Base-by-base conservation (phyloP, 164 flowering plant species). In the Protea cynaroides region DNA sequence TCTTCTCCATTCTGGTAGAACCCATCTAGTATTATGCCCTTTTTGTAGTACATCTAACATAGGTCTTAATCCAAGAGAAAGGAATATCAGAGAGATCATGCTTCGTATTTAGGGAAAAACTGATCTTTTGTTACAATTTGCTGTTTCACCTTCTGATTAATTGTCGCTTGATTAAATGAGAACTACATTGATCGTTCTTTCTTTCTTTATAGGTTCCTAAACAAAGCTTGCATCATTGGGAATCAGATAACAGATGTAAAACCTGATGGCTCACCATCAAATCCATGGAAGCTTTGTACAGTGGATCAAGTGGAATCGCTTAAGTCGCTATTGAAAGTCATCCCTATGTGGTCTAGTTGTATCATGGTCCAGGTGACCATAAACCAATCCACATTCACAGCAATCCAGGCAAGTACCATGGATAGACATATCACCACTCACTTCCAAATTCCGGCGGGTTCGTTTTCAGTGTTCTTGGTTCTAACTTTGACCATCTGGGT, bases 391-490 rank as follows among this genome's bases (percentile, higher is more conserved):
- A 24, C 86, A 1, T 78, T 87, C 44, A 54, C 59, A 4, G 56
- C 72, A 0, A 72, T 83, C 36, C 90, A 79, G 66, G 88, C 84
- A 2, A 51, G 8, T 1, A 56, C 80, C 61, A 84, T 89, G 90
- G 81, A 87, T 62, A 73, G 89, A 18, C 83, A 75, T 24, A 5
- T 85, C 1, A 71, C 74, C 29, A 56, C 80, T 25, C 63, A 59
- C 17, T 84, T 85, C 59, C 63, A 82, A 69, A 76, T 87, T 29
- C 89, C 90, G 0, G 79, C 86, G 12, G 88, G 75, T 37, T 84
- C 90, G 17, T 81, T 80, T 23, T 22, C 60, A 17, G 59, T 72
- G 0, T 83, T 85, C 44, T 7, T 43, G 0, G 17, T 85, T 0
- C 12, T 79, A 0, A 3, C 83, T 8, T 15, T 79, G 3, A 70